A percentile compares a stretch with the other conserved stretches of the same genome.
Conservation (phyloP, 2,329 filamentous ascomycete genomes). For the Aspergillus sp. region DNA sequence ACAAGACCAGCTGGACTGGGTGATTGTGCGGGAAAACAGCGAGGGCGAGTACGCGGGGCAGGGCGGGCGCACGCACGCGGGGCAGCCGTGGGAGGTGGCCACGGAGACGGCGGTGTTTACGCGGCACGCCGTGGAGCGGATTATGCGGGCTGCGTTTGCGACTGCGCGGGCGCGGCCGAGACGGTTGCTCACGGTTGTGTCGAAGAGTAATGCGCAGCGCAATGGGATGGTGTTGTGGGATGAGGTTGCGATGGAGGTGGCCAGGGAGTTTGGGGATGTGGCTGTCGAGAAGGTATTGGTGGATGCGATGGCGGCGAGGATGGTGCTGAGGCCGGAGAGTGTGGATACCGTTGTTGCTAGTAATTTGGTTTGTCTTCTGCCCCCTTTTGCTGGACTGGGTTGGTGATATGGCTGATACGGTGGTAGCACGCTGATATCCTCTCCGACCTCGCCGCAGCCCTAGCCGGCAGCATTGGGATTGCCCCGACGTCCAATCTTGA, state of each 20-base stretch:
- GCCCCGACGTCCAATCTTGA: slow-evolving; percentile 62
- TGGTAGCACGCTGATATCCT: slow-evolving; percentile 54
- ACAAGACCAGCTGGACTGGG: slow-evolving; percentile 56
- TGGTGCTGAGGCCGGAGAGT: slow-evolving; percentile 51
- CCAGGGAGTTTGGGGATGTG: slow-evolving; percentile 51
- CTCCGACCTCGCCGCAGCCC: slow-evolving; percentile 59
- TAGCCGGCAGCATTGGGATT: slow-evolving; percentile 63
- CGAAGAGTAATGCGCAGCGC: slow-evolving; percentile 57
- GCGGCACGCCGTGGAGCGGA: slow-evolving; percentile 47
- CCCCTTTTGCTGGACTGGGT: background rate
- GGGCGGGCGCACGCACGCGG: slow-evolving; percentile 51
- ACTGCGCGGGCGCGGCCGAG: slow-evolving; percentile 47
- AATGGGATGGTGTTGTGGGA: slow-evolving; percentile 63
- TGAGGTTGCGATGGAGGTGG: slow-evolving; percentile 48
- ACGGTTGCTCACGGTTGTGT: slow-evolving; percentile 54
- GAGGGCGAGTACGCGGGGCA: slow-evolving; percentile 60
- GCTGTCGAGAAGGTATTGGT: slow-evolving; percentile 57
- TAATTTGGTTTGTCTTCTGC: slow-evolving; percentile 37
- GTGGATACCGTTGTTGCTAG: slow-evolving; percentile 57
- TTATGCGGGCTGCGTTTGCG: slow-evolving; percentile 57
- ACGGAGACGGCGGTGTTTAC: slow-evolving; percentile 59
- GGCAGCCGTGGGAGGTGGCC: slow-evolving; percentile 50
- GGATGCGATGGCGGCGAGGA: slow-evolving; percentile 57
- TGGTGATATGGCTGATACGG: slow-evolving; percentile 1
- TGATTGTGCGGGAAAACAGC: slow-evolving; percentile 58